Conservation (phyloP, 2,329 filamentous ascomycete genomes). For the Cytospora leucostoma region DNA sequence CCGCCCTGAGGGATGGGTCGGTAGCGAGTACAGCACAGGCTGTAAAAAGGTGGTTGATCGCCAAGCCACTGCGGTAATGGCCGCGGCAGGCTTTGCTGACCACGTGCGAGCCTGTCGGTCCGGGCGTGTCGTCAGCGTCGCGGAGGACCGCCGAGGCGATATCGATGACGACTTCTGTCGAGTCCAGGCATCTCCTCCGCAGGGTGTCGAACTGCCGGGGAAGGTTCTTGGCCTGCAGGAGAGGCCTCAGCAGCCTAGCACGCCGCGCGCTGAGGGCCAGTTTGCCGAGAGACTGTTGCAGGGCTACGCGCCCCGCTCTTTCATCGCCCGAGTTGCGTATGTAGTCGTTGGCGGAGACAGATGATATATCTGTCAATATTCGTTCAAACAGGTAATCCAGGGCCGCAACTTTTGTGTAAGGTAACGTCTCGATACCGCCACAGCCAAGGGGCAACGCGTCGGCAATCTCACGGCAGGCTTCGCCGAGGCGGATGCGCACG, state of each 20-base stretch:
- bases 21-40: conserved; percentile 28
- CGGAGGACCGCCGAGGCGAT: conserved; percentile 17
- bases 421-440: conserved; percentile 28
- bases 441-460: conserved; percentile 28
- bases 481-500: conserved; percentile 30
- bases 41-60: conserved; percentile 25
- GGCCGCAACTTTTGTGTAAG: conserved; percentile 29
- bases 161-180: conserved; percentile 21
- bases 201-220: conserved; percentile 17
- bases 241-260: conserved; percentile 19
- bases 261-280: conserved; percentile 18
- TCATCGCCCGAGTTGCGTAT: not conserved
- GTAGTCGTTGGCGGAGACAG: not conserved
- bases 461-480: conserved; percentile 30
- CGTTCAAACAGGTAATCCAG: conserved; percentile 32
- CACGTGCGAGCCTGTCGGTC: not conserved
- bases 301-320: not conserved
- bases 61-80: conserved; percentile 18
- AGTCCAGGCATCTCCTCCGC: conserved; percentile 17
- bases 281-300: conserved; percentile 13
- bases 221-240: conserved; percentile 18
- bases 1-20: conserved; percentile 20
- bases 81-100: not conserved
- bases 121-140: conserved; percentile 14
- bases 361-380: conserved; percentile 14